Base-by-base conservation (phyloP, 208 protist genomes). In the Porcisia deanei region DNA sequence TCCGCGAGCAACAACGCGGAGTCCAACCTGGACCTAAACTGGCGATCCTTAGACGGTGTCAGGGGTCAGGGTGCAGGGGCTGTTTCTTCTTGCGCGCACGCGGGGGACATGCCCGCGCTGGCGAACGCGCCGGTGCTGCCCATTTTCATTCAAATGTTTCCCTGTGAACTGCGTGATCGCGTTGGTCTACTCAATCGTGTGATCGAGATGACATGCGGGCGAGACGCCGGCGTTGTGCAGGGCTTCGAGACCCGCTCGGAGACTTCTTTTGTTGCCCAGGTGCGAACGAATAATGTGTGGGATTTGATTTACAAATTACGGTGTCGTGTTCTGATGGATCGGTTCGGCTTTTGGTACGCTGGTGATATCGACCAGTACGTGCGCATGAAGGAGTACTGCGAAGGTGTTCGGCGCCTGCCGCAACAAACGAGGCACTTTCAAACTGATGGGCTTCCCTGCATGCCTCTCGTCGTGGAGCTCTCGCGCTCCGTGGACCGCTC, bases 91-190 rank as follows among this genome's bases (percentile, higher is more conserved):
- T 54, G 14, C 7, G 5, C 57, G 37, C 30, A 14, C 7, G 59
- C 25, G 10, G 69, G 60, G 49, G 52, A 81, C 81, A 57, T 34
- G 55, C 8, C n/a, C n/a, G 7, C 71, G 43, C 39, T 75, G 43
- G 71, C 52, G n/a, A 79, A 45, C 5, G 77, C 80, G 3, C 70
- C 70, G 6, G 58, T 74, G 47, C 55, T 84, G 58, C 85, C 87
- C 20, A 80, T 95, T 20, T 93, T 93, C 60, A 87, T 95, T 79
- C 91, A 92, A 73, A 95, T 95, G 91, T 95, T 92, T 60, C 91
- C 91, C 12, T 95, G 88, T 63, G 91, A 95, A 68, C 82, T 93
- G 61, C 84, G 85, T 12, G 83, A 92, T 68, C 83, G 85, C 12
- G 82, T 82, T 43, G 80, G 73, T 5, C 83, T 93, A 58, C 70